phyloP scores from a whole-genome alignment of 2,329 filamentous ascomycete species.

The Monilinia polystroma region DNA sequence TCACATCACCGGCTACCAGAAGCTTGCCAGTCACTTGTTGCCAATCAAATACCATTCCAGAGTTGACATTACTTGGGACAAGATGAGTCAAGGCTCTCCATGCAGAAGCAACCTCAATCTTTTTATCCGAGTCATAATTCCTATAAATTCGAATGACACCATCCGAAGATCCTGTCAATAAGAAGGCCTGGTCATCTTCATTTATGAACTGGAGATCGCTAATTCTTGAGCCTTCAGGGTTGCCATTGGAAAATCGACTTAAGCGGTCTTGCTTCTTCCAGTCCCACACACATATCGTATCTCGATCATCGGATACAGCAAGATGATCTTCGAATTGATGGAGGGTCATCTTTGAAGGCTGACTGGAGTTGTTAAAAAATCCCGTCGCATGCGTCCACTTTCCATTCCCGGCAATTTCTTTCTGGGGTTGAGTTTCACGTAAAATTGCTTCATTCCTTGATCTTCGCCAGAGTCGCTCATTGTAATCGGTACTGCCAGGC shows the following conservation, averaged over 20 bases:
- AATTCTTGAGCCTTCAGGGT: constrained; percentile 85
- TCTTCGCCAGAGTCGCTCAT: constrained; percentile 87
- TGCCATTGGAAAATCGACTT: constrained; percentile 89
- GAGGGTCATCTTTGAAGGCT: constrained; percentile 90
- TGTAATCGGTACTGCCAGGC: constrained; percentile 94
- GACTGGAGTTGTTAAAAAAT: constrained; percentile 84
- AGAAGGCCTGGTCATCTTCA: constrained; percentile 90
- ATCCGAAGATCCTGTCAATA: constrained; percentile 94
- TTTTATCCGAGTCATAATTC: constrained; percentile 76
- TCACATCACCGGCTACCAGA: constrained; percentile 93
- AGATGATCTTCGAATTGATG: constrained; percentile 98
- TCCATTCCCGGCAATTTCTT: constrained; percentile 79
- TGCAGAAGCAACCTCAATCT: constrained; percentile 81
- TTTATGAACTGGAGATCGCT: constrained; percentile 98
- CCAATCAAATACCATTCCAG: constrained; percentile 97
- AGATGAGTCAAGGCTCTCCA: constrained; percentile 93
- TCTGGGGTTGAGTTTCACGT: constrained; percentile 87
- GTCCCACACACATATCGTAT: constrained; percentile 90
- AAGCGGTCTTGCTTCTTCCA: constrained; percentile 76
- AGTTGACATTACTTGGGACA: constrained; percentile 89
- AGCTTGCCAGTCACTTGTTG: constrained; percentile 95
- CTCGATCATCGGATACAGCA: constrained; percentile 87
- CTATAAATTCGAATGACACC: constrained; percentile 92
- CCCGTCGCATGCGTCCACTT: constrained; percentile 83
- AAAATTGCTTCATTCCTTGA: constrained; percentile 92